These are phyloP conservation scores for Cicer arietinum DNA, from an alignment of 306 rosid species.

Conservation along the genomic window DNA sequence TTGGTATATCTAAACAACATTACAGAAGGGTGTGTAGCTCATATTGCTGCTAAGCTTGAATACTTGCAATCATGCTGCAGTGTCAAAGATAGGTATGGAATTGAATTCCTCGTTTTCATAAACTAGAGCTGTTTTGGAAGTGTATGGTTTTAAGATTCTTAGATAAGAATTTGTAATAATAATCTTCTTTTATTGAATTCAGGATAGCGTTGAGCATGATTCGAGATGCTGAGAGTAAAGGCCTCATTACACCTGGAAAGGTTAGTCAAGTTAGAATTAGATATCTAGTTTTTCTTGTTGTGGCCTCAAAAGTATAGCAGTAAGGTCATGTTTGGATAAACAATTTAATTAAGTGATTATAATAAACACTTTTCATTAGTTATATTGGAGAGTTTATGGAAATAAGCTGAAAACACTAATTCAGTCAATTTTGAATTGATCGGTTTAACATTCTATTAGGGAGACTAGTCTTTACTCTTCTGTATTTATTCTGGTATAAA, in stretches of 20 bases:
- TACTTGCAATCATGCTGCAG: conserved; percentile 83
- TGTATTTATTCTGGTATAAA: background rate
- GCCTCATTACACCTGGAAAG: conserved; percentile 87
- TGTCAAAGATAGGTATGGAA: conserved; percentile 71
- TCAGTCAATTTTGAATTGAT: background rate
- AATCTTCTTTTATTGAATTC: conserved; percentile 33
- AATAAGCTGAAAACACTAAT: too few species aligned
- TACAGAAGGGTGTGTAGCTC: conserved; percentile 77
- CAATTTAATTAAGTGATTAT: too few species aligned
- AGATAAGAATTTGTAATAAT: conserved; percentile 19
- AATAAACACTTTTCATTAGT: too few species aligned
- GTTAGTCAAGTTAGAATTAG: conserved; percentile 44
- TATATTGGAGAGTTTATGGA: too few species aligned
- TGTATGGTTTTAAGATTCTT: background rate
- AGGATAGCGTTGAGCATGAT: conserved; percentile 85
- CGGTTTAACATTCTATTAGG: background rate
- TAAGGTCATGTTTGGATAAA: background rate
- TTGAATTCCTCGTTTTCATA: conserved; percentile 5
- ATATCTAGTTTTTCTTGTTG: background rate
- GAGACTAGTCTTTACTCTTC: background rate
- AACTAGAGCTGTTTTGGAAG: background rate
- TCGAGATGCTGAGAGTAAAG: conserved; percentile 80
- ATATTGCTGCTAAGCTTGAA: conserved; percentile 88
- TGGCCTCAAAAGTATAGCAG: background rate
- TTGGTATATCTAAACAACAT: conserved; percentile 78